Conservation (phyloP, 2,329 filamentous ascomycete species). For the Colletotrichum incanum region DNA sequence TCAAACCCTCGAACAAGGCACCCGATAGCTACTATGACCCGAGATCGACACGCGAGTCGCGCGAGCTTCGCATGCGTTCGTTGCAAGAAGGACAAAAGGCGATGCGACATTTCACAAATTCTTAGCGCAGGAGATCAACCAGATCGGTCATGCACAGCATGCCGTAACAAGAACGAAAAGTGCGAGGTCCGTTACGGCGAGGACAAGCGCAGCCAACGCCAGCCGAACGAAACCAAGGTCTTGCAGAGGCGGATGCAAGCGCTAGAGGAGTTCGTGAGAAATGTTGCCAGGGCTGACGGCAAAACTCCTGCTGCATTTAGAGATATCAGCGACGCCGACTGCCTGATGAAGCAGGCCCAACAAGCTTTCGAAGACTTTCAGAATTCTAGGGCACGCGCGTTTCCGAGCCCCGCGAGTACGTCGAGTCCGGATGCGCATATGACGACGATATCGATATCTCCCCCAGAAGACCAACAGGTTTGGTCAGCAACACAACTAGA, state of each 20-base stretch:
- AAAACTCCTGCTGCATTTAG: background rate
- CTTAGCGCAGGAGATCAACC: slow-evolving; percentile 5
- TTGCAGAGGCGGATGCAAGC: slow-evolving; percentile 38
- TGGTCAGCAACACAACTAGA: slow-evolving; percentile 6
- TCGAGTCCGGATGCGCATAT: slow-evolving; percentile 4
- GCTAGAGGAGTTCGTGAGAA: slow-evolving; percentile 35
- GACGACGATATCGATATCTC: background rate
- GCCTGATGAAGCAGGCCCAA: slow-evolving; percentile 3
- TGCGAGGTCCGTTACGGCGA: slow-evolving; percentile 40
- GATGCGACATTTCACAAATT: slow-evolving; percentile 40
- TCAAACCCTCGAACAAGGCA: background rate
- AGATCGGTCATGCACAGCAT: slow-evolving; percentile 33
- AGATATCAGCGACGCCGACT: background rate
- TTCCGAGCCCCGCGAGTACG: slow-evolving; percentile 25
- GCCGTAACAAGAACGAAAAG: slow-evolving; percentile 39
- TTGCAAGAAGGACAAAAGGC: slow-evolving; percentile 39
- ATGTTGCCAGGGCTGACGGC: slow-evolving; percentile 14
- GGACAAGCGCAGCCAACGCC: slow-evolving; percentile 38
- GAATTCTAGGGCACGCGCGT: background rate
- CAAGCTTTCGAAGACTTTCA: background rate
- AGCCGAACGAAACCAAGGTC: slow-evolving; percentile 29
- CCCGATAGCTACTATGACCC: slow-evolving; percentile 11
- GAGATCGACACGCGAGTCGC: slow-evolving; percentile 37
- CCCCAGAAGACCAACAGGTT: background rate
- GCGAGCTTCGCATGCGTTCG: slow-evolving; percentile 40